Base-by-base conservation (phyloP, 352 stramenopile species). In the Hyaloperonospora arabidopsidis region DNA sequence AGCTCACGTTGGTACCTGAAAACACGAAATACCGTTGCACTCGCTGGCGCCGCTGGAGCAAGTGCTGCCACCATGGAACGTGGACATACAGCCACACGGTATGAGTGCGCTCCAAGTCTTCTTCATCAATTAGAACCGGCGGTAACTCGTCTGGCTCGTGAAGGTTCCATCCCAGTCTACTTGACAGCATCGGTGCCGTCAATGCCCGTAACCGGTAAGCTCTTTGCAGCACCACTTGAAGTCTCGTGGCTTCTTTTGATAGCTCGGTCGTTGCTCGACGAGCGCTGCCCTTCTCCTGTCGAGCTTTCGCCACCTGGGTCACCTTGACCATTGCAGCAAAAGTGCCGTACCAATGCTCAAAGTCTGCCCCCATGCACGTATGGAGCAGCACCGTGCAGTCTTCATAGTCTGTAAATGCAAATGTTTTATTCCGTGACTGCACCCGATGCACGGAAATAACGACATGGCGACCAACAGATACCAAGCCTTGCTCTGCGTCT, bases 391-490 rank as follows among this genome's bases (percentile, higher is more conserved):
- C 39, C 7, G 45, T 61, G n/a, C 54, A 58, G 41, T 79, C 70
- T 23, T 74, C 68, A 44, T 83, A 68, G 68, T 80, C 68, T 2
- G 59, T 68, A 15, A 83, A 57, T 7, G 54, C 36, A 38, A 83
- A 74, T 35, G 62, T 62, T 43, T 83, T 80, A 68, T 83, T 83
- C 34, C 65, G 59, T n/a, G 70, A 49, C 15, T 73, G 68, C 18
- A 72, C 55, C n/a, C 67, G 63, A 36, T 48, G 22, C 0, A 79
- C 59, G 0, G 62, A 61, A 34, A 80, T 76, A 32, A 83, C 62
- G 12, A 83, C 62, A 54, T 77, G 70, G 5, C 58, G 51, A 5
- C 45, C 49, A 12, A 76, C 44, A 3, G 65, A 49, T 13, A 51
- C 19, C 18, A 45, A 25, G 0, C 38, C 40, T 23, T 48, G 48